Percentiles rank a stretch among this genome's conserved stretches.
Evolutionary conservation across 768 basidiomycete species (phyloP).

Genomic region (Termitomyces sp.): DNA sequence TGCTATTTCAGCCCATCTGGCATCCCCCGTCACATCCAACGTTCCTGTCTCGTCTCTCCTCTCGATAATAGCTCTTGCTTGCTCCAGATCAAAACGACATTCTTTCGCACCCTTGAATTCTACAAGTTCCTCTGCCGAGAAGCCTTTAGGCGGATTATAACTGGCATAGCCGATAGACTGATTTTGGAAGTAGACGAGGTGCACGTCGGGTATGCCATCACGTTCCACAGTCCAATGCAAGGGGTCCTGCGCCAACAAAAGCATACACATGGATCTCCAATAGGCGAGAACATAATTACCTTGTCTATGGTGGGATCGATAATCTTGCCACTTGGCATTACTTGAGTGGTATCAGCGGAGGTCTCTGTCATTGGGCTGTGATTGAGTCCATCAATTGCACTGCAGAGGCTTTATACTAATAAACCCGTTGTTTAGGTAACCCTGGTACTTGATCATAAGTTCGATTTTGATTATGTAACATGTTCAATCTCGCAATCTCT

Average conservation of each 20-base stretch:
- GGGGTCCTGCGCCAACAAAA: neutral
- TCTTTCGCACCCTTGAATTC: neutral
- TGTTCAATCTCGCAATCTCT: too few species aligned
- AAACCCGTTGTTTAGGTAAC: neutral
- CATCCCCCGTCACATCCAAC: neutral
- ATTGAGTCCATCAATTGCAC: neutral
- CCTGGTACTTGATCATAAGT: neutral
- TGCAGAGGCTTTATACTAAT: neutral
- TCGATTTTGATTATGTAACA: neutral
- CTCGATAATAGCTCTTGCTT: neutral
- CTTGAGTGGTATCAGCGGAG: neutral
- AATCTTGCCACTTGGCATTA: neutral
- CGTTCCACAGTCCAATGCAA: neutral
- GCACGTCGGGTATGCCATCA: neutral
- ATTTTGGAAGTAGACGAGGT: neutral
- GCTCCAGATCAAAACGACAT: neutral
- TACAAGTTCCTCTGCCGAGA: neutral
- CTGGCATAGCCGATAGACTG: neutral
- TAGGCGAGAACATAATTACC: neutral
- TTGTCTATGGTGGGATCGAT: neutral
- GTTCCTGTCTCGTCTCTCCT: neutral
- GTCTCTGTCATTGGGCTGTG: neutral
- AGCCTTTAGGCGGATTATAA: neutral
- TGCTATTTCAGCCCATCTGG: neutral
- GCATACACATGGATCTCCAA: neutral